Percentiles rank a stretch among this genome's conserved stretches.
These are phyloP conservation scores for Globisporangium camurandrum DNA, from an alignment of 352 stramenopile genomes.

Conservation along the genomic window DNA sequence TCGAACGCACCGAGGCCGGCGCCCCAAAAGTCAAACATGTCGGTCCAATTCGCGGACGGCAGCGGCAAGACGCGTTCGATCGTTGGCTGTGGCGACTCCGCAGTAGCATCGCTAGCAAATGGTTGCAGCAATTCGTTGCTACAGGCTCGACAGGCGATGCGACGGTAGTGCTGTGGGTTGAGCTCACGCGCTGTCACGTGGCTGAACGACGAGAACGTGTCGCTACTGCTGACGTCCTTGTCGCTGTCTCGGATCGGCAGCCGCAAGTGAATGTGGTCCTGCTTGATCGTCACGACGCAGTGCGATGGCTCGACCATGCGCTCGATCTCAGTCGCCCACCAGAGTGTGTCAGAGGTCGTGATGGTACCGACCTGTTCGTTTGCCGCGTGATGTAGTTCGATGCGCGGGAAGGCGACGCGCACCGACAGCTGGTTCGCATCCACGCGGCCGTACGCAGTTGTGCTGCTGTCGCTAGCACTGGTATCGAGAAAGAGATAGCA, in stretches of 20 bases:
- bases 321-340: conserved; percentile 53
- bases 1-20: conserved; percentile 71
- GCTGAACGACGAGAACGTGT: conserved; percentile 51
- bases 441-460: conserved; percentile 5
- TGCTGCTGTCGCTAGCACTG: neutral
- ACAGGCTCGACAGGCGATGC: conserved; percentile 41
- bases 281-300: conserved; percentile 10
- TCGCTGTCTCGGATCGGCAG: conserved; percentile 41
- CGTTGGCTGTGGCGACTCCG: neutral
- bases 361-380: neutral
- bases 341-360: conserved; percentile 6
- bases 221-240: conserved; percentile 29
- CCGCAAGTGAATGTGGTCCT: conserved; percentile 60
- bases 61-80: conserved; percentile 65
- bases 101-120: neutral
- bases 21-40: conserved; percentile 86
- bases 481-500: conserved; percentile 42
- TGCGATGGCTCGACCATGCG: conserved; percentile 36
- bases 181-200: conserved; percentile 38
- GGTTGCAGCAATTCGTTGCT: conserved; percentile 10
- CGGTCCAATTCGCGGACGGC: conserved; percentile 77
- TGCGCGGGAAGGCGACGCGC: conserved; percentile 27
- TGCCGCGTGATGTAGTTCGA: conserved; percentile 15
- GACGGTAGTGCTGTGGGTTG: conserved; percentile 28
- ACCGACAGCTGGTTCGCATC: conserved; percentile 23